Evolutionary conservation across 169 alveolate genomes (phyloP), one percentile per base, ranked within the genome.

Genomic region (Blepharisma undulans): DNA sequence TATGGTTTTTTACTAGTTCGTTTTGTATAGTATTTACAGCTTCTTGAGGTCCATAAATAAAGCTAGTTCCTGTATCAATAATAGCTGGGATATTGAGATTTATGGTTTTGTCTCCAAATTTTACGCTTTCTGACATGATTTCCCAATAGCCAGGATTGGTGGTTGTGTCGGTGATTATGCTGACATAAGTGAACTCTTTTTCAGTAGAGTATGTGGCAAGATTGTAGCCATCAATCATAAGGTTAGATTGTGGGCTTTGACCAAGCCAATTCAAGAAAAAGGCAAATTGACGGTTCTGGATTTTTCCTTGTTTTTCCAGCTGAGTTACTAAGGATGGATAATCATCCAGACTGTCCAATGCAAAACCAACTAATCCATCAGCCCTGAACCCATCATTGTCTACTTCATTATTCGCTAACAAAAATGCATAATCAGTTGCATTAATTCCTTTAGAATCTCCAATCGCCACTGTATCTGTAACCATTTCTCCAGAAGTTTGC

Each of bases 41-140:
- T 1, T 84, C 27, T 34, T 18, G 19, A 60, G 89, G 89, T 4
- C 78, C 89, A 19, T 3, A n/a, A n/a, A 84, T 33, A 33, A 84
- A 32, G 36, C 89, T 84, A 33, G 81, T 84, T 29, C 89, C 89
- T 25, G 89, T 84, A 30, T 84, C 89, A 33, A 84, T 59, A 48
- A 84, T 84, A 14, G 78, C 89, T 25, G 60, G 27, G 7, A n/a
- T 48, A 25, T n/a, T 21, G 8, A 22, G 10, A 25, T 48, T 60
- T 84, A 84, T 3, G 14, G 27, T 60, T 0, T 36, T 18, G 21
- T 29, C 30, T 22, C 77, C 89, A 5, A 84, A n/a, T 30, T 22
- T 84, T 1, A 84, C 36, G 12, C 30, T n/a, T n/a, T 29, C 27
- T 1, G 16, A n/a, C 61, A 33, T n/a, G 8, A 79, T 33, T 30